Evolutionary conservation across 2,329 filamentous ascomycete genomes (phyloP).

Genomic region (Aspergillus quadricinctus): DNA sequence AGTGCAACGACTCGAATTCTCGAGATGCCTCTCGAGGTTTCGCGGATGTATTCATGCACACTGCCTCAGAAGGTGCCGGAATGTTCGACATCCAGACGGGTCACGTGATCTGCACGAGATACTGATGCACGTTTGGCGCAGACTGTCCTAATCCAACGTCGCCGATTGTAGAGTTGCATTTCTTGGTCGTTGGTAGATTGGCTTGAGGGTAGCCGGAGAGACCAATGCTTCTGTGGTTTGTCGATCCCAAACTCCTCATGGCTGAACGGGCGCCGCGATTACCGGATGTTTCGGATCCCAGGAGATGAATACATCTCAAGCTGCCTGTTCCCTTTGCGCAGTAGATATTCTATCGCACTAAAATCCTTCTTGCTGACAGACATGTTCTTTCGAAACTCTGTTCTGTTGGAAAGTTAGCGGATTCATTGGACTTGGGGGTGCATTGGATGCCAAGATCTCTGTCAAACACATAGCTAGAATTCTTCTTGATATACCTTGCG

Average conservation of each 20-base stretch:
- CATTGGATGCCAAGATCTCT: neutral
- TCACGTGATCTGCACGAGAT: slow-evolving; percentile 10
- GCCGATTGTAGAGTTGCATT: neutral
- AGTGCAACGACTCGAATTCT: neutral
- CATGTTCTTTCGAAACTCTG: slow-evolving; percentile 71
- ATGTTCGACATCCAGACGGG: slow-evolving; percentile 5
- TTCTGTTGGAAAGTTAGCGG: slow-evolving; percentile 41
- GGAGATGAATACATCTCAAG: slow-evolving; percentile 76
- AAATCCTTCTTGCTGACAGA: slow-evolving; percentile 78
- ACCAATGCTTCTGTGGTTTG: neutral
- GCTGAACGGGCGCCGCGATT: slow-evolving; percentile 10
- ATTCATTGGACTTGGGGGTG: slow-evolving; percentile 7
- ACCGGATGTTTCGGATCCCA: slow-evolving; percentile 69
- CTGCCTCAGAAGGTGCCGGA: slow-evolving; percentile 9
- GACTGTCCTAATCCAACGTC: neutral
- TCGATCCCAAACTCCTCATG: neutral
- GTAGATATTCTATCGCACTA: slow-evolving; percentile 73
- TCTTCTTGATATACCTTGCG: slow-evolving; percentile 34
- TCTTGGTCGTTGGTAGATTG: neutral
- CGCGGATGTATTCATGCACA: slow-evolving; percentile 21
- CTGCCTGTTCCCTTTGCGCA: slow-evolving; percentile 77
- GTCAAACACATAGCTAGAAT: neutral
- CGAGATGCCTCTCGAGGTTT: slow-evolving; percentile 10
- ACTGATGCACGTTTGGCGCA: neutral
- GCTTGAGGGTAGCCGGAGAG: neutral